Conservation (phyloP, 2,329 filamentous ascomycete species). For the Penicillium crustosum region DNA sequence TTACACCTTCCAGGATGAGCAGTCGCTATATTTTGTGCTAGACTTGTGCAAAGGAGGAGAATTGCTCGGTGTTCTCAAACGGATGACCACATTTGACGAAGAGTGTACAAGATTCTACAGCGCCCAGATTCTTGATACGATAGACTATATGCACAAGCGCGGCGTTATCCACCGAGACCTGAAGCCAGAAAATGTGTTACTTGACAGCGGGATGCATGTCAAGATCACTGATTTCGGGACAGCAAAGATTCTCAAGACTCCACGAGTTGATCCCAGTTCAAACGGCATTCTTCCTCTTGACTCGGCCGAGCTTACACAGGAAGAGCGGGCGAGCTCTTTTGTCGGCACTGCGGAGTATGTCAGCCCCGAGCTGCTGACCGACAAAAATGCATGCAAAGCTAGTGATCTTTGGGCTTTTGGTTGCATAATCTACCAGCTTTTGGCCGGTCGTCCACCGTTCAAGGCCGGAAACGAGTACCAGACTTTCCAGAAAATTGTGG, state of each 20-base stretch:
- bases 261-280: constrained; percentile 48
- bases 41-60: constrained; percentile 92
- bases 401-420: constrained; percentile 98
- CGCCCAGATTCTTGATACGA: constrained; percentile 91
- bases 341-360: constrained; percentile 98
- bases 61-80: constrained; percentile 87
- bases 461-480: constrained; percentile 94
- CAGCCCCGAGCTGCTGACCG: constrained; percentile 91
- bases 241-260: constrained; percentile 77
- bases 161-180: constrained; percentile 95
- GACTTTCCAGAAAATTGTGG: constrained; percentile 98
- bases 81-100: constrained; percentile 89
- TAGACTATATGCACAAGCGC: constrained; percentile 96
- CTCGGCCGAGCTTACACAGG: constrained; percentile 59
- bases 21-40: constrained; percentile 93
- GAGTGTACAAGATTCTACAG: constrained; percentile 94
- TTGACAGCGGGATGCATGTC: constrained; percentile 94
- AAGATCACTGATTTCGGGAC: constrained; percentile 99
- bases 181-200: constrained; percentile 93
- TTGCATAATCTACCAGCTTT: constrained; percentile 93
- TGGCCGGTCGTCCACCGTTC: constrained; percentile 95
- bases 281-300: constrained; percentile 49
- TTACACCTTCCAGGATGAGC: constrained; percentile 97
- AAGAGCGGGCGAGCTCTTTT: constrained; percentile 83
- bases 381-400: constrained; percentile 95